Base-by-base conservation (phyloP, 257 asterid genomes). In the Lithospermum erythrorhizon region DNA sequence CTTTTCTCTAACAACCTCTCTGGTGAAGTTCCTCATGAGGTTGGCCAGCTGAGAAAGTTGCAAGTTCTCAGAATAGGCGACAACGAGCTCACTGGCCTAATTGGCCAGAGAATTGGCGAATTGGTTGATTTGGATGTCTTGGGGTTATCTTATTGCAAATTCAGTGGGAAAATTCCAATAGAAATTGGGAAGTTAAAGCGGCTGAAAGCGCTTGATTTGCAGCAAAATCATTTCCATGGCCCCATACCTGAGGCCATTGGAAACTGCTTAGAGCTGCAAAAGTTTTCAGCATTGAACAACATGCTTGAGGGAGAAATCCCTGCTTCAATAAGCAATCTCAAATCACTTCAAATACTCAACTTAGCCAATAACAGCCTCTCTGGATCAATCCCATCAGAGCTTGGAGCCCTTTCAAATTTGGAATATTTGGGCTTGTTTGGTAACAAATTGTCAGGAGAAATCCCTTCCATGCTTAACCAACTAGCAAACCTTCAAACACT, bases 331-430 rank as follows among this genome's bases (percentile, higher is more conserved):
- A 63, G 75, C 3, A 72, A 64, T 35, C 87, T 87, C 17, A 53
- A 65, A 62, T 83, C 85, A 11, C 83, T 90, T 20, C 72, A 83
- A 73, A 70, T 90, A 72, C 57, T 90, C 71, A 90, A 87, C 65
- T 72, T 87, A 55, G 95, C 81, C 61, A 90, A 90, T 81, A 90
- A 90, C 65, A 87, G 83, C 73, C 68, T 90, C 19, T 76, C 94
- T 2, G 98, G 91, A 62, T 53, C 47, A 3, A 64, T 90, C 59
- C 85, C 98, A 5, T 67, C 47, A 2, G 94, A 74, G 78, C 54
- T 90, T 8, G 70, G 86, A 62, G 68, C 37, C 4, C 68, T 82
- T 30, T 67, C 70, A 24, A 79, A 65, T 61, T 65, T 90, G 80
- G 73, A 30, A 72, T 90, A 87, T 75, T 68, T 90, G 68, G 85